Evolutionary conservation across 139 green algal genomes (phyloP), one percentile per base, ranked within the genome.

Genomic region (Klebsormidium nitens): DNA sequence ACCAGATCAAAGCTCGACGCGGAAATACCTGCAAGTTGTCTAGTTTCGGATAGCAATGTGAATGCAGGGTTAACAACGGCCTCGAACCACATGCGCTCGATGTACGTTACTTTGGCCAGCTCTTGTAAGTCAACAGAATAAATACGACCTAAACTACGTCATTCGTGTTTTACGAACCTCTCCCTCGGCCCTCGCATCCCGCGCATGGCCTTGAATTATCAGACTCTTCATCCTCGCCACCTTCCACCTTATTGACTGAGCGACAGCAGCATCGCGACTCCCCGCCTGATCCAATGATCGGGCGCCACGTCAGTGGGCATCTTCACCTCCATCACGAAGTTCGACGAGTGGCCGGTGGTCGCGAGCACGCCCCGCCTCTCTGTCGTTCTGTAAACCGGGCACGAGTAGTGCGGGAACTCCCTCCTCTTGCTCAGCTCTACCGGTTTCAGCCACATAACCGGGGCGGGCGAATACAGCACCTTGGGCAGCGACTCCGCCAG

Each of bases 271-370:
- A 69, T 64, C 23, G 64, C 74, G 34, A 82, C 70, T 2, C 76
- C 76, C 36, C 76, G 58, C 42, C 44, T 60, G 29, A 79, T 72
- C 76, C 76, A 82, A 64, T 82, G 65, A 26, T 70, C 34, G 62
- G 69, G 50, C 3, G 62, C 35, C 70, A 48, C 65, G 59, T 79
- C 64, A n/a, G 14, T 71, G 3, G 76, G 76, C 39, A 76, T 14
- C 26, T 36, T 26, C 26, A 80, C 31, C 56, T 80, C 59, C 44
- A 75, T 76, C 28, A 81, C 74, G 40, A 82, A 82, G 66, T 82
- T 82, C 39, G 70, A 71, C 6, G 49, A 72, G 71, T 82, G 76
- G 29, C 76, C 76, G 19, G 76, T 82, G 36, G 76, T 82, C 44
- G 76, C 70, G 14, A 82, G 69, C 56, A 74, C 61, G 47, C 75